Conservation (phyloP, 2,329 filamentous ascomycete genomes). For the Penicillium polonicum region DNA sequence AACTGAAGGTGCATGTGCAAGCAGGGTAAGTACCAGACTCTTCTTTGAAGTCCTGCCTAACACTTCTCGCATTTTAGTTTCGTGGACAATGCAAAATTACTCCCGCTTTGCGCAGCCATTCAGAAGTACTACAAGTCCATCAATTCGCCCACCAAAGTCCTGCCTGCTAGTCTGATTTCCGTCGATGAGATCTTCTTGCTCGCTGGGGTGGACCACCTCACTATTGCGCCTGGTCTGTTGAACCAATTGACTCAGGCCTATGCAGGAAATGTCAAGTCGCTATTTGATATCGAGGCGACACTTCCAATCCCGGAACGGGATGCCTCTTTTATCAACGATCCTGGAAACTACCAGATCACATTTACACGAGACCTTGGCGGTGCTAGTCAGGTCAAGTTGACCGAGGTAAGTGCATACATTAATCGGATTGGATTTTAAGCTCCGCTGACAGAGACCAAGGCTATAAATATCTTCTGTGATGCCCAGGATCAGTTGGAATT, state of each 20-base stretch:
- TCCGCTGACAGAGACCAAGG: constrained; percentile 26
- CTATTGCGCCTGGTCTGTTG: constrained; percentile 56
- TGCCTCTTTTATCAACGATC: constrained; percentile 40
- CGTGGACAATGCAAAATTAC: constrained; percentile 32
- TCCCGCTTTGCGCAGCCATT: constrained; percentile 52
- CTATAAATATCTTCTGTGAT: constrained; percentile 59
- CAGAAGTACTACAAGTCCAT: constrained; percentile 54
- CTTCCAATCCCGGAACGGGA: constrained; percentile 13
- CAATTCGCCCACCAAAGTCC: constrained; percentile 47
- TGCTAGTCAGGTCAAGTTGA: constrained; percentile 51
- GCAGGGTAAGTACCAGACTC: constrained; percentile 22
- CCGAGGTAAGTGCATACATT: constrained; percentile 33
- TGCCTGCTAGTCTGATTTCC: constrained; percentile 59
- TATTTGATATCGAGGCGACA: constrained; percentile 25
- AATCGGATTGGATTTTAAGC: background rate
- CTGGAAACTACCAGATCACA: constrained; percentile 51
- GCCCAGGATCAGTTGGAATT: constrained; percentile 55
- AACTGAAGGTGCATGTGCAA: constrained; percentile 62
- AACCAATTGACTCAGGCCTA: constrained; percentile 46
- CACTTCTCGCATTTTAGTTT: constrained; percentile 15
- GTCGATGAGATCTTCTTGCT: constrained; percentile 59
- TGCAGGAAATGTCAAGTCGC: constrained; percentile 33
- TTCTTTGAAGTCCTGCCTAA: background rate
- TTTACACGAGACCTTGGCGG: constrained; percentile 48
- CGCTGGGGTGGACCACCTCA: constrained; percentile 59